These are phyloP conservation scores for Eucalyptus sp. DNA, from an alignment of 345 rosid genomes.

Conservation along the genomic window DNA sequence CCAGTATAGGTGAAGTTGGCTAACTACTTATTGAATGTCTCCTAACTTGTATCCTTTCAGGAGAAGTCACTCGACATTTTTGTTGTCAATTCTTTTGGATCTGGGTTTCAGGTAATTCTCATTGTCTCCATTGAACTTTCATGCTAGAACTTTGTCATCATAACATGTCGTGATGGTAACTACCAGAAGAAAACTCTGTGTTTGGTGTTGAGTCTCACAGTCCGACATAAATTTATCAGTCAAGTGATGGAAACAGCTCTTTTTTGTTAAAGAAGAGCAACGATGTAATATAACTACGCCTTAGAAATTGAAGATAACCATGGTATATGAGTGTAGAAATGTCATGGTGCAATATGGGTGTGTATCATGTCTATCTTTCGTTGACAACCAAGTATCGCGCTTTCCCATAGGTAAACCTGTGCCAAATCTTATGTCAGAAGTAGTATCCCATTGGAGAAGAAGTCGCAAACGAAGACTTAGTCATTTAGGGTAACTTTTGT, in stretches of 20 bases:
- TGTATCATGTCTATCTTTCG: neutral
- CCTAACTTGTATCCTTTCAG: slow-evolving; percentile 21
- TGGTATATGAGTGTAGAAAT: neutral
- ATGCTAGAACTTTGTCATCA: neutral
- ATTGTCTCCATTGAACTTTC: neutral
- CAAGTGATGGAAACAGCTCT: neutral
- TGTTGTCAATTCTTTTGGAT: slow-evolving; percentile 89
- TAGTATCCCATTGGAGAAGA: neutral
- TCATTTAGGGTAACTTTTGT: neutral
- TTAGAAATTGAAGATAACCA: neutral
- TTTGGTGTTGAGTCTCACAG: neutral
- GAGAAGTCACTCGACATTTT: slow-evolving; percentile 88
- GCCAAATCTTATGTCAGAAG: neutral
- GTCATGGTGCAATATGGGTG: neutral
- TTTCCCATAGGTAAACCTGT: neutral
- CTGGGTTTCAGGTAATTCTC: slow-evolving; percentile 76
- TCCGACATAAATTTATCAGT: neutral
- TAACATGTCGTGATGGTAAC: neutral
- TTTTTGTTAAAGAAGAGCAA: neutral
- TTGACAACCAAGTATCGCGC: neutral
- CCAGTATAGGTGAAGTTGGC: neutral
- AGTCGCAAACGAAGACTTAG: neutral
- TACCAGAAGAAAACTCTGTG: neutral
- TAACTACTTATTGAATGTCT: neutral
- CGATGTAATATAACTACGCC: neutral